Evolutionary conservation across 2,329 filamentous ascomycete genomes (phyloP), one percentile per base, ranked within the genome.

Genomic region (Paraconiothyrium brasiliense): DNA sequence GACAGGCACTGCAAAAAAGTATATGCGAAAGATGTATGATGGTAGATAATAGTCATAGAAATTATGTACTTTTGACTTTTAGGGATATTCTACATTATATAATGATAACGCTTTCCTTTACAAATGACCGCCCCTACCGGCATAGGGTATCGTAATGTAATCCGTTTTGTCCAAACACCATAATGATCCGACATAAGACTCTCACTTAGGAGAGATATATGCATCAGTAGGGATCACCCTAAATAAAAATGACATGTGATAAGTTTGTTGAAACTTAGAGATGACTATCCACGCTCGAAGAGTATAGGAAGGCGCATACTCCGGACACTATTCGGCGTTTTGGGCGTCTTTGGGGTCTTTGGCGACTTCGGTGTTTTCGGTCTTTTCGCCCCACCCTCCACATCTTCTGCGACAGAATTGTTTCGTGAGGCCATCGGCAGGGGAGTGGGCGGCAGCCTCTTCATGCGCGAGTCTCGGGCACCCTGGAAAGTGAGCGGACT

Each of bases 221-320:
- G 9, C 14, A 7, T 41, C 13, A n/a, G 8, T 20, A 16, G 27
- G 27, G 27, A 30, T 6, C 27, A 30, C 27, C 27, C 2, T 6
- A 46, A 24, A 48, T n/a, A n/a, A 32, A 4, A 14, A 30, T 4
- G 8, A 41, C 14, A 9, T n/a, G n/a, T 41, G 16, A 16, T n/a
- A 8, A n/a, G 14, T 16, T 41, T 30, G 24, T 54, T 44, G 22
- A 32, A 54, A 20, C 2, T 3, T 41, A n/a, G 14, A n/a, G 16
- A 11, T 3, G 13, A 54, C 13, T 44, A 30, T 16, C 47, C 37
- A 20, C 22, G 48, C 35, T 63, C 61, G n/a, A 63, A 47, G 14
- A 71, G 60, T 32, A 69, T 71, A 4, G 67, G 67, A 10, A 71
- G 56, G 1, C 58, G 64, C 67, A 71, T 71, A 43, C 66, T 69